A percentile compares a stretch with the other conserved stretches of the same genome.
Conservation (phyloP, 2,329 filamentous ascomycete genomes). For the Diplodia seriata region DNA sequence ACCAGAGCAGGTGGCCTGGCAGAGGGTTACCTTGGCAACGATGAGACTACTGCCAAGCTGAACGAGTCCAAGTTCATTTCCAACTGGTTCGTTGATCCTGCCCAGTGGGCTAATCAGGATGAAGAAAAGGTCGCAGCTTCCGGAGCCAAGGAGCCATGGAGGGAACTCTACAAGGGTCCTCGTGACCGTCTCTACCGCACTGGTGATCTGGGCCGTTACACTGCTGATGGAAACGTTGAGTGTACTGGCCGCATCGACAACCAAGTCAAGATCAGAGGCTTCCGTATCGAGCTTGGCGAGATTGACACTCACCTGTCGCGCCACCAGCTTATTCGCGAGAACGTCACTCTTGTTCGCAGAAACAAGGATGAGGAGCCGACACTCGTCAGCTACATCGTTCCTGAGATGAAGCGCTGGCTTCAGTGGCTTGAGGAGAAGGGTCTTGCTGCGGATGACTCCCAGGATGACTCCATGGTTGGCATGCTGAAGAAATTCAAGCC, state of each 20-base stretch:
- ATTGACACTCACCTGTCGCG: slow-evolving; percentile 84
- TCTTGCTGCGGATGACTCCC: slow-evolving; percentile 50
- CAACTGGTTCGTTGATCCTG: slow-evolving; percentile 85
- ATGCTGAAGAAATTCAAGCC: slow-evolving; percentile 67
- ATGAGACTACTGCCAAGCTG: slow-evolving; percentile 63
- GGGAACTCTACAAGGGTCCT: slow-evolving; percentile 78
- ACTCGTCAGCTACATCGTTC: slow-evolving; percentile 89
- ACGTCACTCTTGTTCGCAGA: slow-evolving; percentile 82
- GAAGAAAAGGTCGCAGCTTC: slow-evolving; percentile 58
- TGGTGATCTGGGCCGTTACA: slow-evolving; percentile 83
- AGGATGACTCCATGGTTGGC: slow-evolving; percentile 53
- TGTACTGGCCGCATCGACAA: slow-evolving; percentile 82
- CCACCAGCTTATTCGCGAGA: slow-evolving; percentile 79
- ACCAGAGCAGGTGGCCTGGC: slow-evolving; percentile 83
- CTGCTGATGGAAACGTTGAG: slow-evolving; percentile 73
- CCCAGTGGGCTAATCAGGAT: slow-evolving; percentile 72
- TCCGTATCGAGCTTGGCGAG: slow-evolving; percentile 92
- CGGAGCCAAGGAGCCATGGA: slow-evolving; percentile 72
- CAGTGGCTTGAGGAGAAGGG: slow-evolving; percentile 65
- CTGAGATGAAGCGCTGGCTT: slow-evolving; percentile 77
- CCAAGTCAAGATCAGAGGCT: slow-evolving; percentile 95
- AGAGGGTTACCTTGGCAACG: slow-evolving; percentile 74
- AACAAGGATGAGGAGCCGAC: slow-evolving; percentile 85
- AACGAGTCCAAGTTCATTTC: slow-evolving; percentile 72
- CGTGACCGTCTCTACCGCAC: slow-evolving; percentile 86